These are phyloP conservation scores for Talaromyces borbonicus DNA, from an alignment of 495 filamentous ascomycete genomes.

Conservation along the genomic window DNA sequence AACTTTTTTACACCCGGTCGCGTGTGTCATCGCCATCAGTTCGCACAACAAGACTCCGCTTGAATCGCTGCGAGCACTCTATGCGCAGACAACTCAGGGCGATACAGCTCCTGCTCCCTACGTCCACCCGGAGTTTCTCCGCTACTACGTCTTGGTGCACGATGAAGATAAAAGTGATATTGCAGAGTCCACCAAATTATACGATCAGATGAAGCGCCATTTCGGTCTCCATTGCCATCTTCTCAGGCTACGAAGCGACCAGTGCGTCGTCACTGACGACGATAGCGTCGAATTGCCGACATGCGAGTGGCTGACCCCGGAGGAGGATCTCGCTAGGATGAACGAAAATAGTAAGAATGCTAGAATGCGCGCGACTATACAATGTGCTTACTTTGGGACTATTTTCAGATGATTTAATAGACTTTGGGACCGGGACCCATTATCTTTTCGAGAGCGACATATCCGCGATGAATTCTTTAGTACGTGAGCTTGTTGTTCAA, in stretches of 20 bases:
- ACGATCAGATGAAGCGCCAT: slow-evolving; percentile 96
- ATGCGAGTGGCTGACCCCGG: slow-evolving; percentile 80
- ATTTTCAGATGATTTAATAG: slow-evolving; percentile 34
- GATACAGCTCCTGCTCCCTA: slow-evolving; percentile 61
- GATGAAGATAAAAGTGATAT: slow-evolving; percentile 94
- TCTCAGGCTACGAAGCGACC: slow-evolving; percentile 69
- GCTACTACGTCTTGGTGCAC: slow-evolving; percentile 96
- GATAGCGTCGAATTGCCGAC: slow-evolving; percentile 72
- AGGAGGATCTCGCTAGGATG: slow-evolving; percentile 71
- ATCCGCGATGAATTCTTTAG: slow-evolving; percentile 73
- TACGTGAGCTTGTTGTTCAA: slow-evolving; percentile 87
- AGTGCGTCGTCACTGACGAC: slow-evolving; percentile 84
- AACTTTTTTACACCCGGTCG: slow-evolving; percentile 88
- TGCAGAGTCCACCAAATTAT: slow-evolving; percentile 72
- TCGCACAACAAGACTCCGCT: slow-evolving; percentile 73
- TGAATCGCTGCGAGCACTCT: slow-evolving; percentile 73
- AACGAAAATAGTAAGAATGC: slow-evolving; percentile 42
- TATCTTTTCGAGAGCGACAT: slow-evolving; percentile 90
- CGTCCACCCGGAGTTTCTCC: slow-evolving; percentile 78
- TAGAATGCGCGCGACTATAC: neutral
- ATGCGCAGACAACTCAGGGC: slow-evolving; percentile 62
- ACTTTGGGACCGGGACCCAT: slow-evolving; percentile 58
- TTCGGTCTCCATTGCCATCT: slow-evolving; percentile 94
- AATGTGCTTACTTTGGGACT: slow-evolving; percentile 14
- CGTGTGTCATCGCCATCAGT: slow-evolving; percentile 92